Evolutionary conservation across 495 filamentous ascomycete species (phyloP).

Genomic region (Tricharina praecox): DNA sequence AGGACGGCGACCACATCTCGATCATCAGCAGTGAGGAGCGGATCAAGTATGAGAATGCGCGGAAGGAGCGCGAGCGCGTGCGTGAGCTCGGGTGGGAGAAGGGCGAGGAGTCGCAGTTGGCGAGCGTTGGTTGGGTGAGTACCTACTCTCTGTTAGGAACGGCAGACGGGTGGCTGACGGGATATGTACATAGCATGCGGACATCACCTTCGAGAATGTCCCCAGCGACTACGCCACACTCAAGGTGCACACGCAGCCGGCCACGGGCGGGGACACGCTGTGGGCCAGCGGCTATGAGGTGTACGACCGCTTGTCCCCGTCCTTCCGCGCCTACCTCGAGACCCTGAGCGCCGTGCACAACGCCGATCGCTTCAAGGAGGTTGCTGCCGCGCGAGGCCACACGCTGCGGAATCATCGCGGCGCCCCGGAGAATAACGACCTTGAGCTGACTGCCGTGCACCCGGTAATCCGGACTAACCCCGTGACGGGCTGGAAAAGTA

Average conservation of each 20-base stretch:
- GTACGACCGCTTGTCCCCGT: slow-evolving; percentile 54
- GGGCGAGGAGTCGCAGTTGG: too few species aligned
- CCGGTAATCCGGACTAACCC: slow-evolving; percentile 69
- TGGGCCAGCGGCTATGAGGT: slow-evolving; percentile 44
- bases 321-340: slow-evolving; percentile 52
- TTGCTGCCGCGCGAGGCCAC: slow-evolving; percentile 40
- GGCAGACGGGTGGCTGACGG: too few species aligned
- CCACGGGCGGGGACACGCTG: slow-evolving; percentile 61
- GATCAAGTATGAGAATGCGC: too few species aligned
- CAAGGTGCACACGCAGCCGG: slow-evolving; percentile 44
- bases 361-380: slow-evolving; percentile 41
- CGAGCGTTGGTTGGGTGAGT: too few species aligned
- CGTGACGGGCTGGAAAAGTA: slow-evolving; percentile 61
- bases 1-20: too few species aligned
- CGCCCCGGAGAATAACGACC: slow-evolving; percentile 39
- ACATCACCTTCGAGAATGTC: too few species aligned
- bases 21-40: too few species aligned
- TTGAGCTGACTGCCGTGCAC: slow-evolving; percentile 45
- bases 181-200: too few species aligned
- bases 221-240: slow-evolving; percentile 50
- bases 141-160: too few species aligned
- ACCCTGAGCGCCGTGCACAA: slow-evolving; percentile 48
- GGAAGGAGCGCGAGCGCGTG: too few species aligned
- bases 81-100: too few species aligned
- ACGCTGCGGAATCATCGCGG: slow-evolving; percentile 32